phyloP scores from a whole-genome alignment of 305 asterid species.

The Caryopteris hybrid region DNA sequence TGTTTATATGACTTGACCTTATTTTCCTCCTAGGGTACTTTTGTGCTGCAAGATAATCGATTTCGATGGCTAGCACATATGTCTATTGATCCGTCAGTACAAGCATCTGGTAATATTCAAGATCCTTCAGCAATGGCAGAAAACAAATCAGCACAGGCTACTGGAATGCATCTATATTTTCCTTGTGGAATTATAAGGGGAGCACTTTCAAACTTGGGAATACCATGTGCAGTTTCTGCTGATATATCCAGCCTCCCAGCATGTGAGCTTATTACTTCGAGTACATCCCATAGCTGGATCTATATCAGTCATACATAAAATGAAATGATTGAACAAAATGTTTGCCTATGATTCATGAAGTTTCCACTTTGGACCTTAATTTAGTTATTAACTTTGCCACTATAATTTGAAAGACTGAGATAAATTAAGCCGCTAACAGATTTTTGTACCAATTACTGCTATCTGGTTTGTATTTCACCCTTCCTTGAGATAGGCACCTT shows the following conservation, averaged over 20 bases:
- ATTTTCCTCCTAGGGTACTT: conserved; percentile 67
- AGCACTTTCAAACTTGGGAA: conserved; percentile 96
- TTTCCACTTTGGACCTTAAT: neutral
- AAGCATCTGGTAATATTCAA: conserved; percentile 71
- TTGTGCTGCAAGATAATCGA: conserved; percentile 90
- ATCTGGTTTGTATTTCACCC: neutral
- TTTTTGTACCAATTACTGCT: neutral
- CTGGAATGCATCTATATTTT: conserved; percentile 96
- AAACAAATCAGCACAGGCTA: conserved; percentile 77
- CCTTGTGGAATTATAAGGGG: conserved; percentile 99
- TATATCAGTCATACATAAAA: neutral
- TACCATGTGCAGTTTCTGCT: conserved; percentile 98
- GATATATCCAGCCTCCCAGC: conserved; percentile 93
- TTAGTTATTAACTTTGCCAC: neutral
- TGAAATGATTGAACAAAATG: neutral
- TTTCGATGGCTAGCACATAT: conserved; percentile 89
- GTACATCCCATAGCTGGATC: neutral
- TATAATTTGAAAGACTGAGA: neutral
- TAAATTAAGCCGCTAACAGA: neutral
- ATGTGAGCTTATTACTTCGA: conserved; percentile 48
- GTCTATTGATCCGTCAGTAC: conserved; percentile 77
- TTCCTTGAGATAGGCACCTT: neutral
- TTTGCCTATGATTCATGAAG: neutral
- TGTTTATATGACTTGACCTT: conserved; percentile 3
- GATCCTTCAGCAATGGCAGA: conserved; percentile 95